These are phyloP conservation scores for Stropharia rugosoannulata DNA, from an alignment of 768 basidiomycete species.

Conservation along the genomic window DNA sequence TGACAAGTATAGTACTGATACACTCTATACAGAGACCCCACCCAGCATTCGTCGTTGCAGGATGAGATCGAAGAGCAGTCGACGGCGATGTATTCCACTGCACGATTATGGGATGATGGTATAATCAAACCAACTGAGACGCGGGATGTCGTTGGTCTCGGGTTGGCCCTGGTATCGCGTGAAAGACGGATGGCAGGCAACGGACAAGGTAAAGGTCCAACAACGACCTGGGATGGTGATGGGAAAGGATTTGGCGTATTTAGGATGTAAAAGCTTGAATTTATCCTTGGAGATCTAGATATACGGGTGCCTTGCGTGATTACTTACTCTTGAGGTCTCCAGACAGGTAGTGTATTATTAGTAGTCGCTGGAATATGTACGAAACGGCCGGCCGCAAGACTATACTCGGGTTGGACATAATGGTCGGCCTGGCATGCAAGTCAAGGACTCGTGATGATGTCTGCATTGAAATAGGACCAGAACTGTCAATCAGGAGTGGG, in stretches of 20 bases:
- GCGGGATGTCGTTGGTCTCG: slow-evolving; percentile 82
- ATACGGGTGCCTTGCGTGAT: too few relatives aligned
- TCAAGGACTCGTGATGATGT: too few relatives aligned
- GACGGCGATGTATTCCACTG: slow-evolving; percentile 83
- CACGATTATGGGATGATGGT: slow-evolving; percentile 93
- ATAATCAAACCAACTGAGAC: slow-evolving; percentile 90
- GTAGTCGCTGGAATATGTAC: too few relatives aligned
- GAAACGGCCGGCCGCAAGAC: too few relatives aligned
- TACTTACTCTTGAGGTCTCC: too few relatives aligned
- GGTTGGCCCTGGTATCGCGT: slow-evolving; percentile 75
- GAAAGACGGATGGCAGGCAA: slow-evolving; percentile 20
- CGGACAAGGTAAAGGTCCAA: slow-evolving; percentile 3
- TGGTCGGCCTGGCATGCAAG: too few relatives aligned
- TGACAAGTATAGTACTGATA: not conserved
- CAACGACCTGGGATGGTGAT: slow-evolving; percentile 71
- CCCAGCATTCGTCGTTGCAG: slow-evolving; percentile 72
- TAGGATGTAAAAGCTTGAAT: slow-evolving; percentile 61
- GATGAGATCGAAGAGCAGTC: slow-evolving; percentile 88
- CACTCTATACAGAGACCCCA: slow-evolving; percentile 58
- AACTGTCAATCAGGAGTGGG: not conserved
- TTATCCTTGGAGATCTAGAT: too few relatives aligned
- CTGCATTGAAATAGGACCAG: too few relatives aligned
- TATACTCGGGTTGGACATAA: too few relatives aligned
- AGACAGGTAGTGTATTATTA: too few relatives aligned
- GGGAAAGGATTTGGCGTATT: slow-evolving; percentile 84